Evolutionary conservation across 2,329 filamentous ascomycete genomes (phyloP).

Genomic region (Volutella citrinella): DNA sequence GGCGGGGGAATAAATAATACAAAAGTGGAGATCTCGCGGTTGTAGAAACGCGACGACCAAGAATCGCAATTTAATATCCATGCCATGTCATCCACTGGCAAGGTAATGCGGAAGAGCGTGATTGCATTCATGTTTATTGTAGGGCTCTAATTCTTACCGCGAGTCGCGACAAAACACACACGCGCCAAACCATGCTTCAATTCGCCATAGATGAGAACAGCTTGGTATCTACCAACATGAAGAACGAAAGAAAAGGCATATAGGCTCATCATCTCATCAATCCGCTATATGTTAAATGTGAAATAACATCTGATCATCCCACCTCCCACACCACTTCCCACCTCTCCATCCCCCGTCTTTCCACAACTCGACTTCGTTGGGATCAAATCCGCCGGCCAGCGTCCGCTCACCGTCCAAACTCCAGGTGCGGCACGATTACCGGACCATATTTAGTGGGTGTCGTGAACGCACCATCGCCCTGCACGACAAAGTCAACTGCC

Average conservation of each 20-base stretch:
- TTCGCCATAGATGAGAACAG: no score
- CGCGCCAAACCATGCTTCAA: background rate
- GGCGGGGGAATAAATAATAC: conserved; percentile 10
- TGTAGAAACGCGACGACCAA: no score
- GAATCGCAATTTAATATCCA: no score
- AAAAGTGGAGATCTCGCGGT: no score
- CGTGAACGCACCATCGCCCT: conserved; percentile 79
- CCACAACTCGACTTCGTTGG: no score
- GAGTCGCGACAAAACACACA: conserved; percentile 2
- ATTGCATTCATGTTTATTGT: no score
- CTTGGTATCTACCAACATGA: no score
- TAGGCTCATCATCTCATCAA: conserved; percentile 18
- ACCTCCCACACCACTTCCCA: conserved; percentile 1
- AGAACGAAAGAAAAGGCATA: conserved; percentile 20
- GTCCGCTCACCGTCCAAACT: conserved; percentile 60
- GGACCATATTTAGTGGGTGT: conserved; percentile 93
- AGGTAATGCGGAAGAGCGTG: no score
- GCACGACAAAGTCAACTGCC: conserved; percentile 94
- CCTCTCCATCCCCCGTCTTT: conserved; percentile 1
- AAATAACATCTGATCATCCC: conserved; percentile 1
- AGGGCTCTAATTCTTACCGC: no score
- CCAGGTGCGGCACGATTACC: conserved; percentile 86
- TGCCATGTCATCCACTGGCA: no score
- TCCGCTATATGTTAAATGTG: conserved; percentile 16
- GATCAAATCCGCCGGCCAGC: no score